Base-by-base conservation (phyloP, 306 rosid species). In the Senna tora region DNA sequence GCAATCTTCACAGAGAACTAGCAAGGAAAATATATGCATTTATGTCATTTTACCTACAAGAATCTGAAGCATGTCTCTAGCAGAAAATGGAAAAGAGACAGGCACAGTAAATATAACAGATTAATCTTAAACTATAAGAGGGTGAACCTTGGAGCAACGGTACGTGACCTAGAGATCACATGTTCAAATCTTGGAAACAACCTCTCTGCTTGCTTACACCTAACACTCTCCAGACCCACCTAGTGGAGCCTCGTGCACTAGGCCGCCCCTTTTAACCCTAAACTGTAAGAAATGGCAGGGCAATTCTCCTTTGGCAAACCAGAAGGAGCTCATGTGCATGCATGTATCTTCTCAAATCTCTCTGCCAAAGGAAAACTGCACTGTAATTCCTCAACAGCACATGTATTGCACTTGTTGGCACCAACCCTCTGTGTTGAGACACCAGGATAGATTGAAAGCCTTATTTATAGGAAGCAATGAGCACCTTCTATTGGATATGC, bases 221-320 rank as follows among this genome's bases (percentile, higher is more conserved):
- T n/a, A n/a, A n/a, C n/a, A n/a, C n/a, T n/a, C n/a, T n/a, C n/a
- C n/a, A n/a, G n/a, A n/a, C n/a, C n/a, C n/a, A n/a, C n/a, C n/a
- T n/a, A n/a, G n/a, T n/a, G n/a, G n/a, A n/a, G n/a, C n/a, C n/a
- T n/a, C n/a, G n/a, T n/a, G n/a, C n/a, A n/a, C n/a, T n/a, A n/a
- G n/a, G n/a, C n/a, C n/a, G n/a, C n/a, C n/a, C n/a, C n/a, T n/a
- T n/a, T 54, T 38, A 9, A 71, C 14, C 0, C 7, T 46, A 69
- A 61, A 46, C 81, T 77, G 75, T 51, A 41, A 62, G 55, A 69
- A 84, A 83, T 88, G 71, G 84, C 86, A 81, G 88, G 87, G 82
- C 96, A 83, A 81, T 77, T 87, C 90, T 87, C 89, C 95, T 83
- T 87, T 85, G 92, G 87, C 90, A 52, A 78, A 83, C 49, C 49